Base-by-base conservation (phyloP, 2,329 filamentous ascomycete genomes). In the Colletotrichum nymphaeae region DNA sequence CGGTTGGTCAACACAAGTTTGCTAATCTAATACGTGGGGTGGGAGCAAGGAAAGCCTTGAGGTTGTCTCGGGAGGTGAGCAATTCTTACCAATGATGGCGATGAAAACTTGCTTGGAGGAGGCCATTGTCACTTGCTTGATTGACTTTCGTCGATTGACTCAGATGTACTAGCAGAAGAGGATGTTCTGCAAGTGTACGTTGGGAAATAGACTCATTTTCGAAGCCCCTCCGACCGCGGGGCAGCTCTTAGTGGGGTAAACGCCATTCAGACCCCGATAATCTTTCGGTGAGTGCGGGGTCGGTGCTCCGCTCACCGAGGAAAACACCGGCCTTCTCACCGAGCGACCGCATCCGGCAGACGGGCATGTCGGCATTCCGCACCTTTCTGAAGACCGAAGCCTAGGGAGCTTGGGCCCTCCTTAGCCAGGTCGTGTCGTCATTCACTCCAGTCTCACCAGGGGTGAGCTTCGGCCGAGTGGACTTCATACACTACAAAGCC, bases 41-140 rank as follows among this genome's bases (percentile, higher is more conserved):
- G 19, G 30, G 32, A 53, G 8, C 3, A 42, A 28, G 28, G 22
- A 4, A 19, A 57, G 63, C 32, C 32, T 6, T 4, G 12, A 11
- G 8, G 26, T 19, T 53, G 9, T 52, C 16, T 55, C 7, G 2
- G 49, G 42, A 32, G 46, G 30, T 65, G 75, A 37, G 32, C 11
- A 24, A 24, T 24, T 72, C 76, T 58, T 83, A 87, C 86, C 86
- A 75, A 89, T 88, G 46, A 90, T 83, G 78, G 88, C 88, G 80
- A 90, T 86, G 67, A 83, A 85, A 53, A 90, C 84, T 73, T 87
- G 86, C 74, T 86, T 87, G 12, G 83, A 78, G 30, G 83, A 77
- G 73, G 86, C 78, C 85, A 88, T 88, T 77, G 63, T 77, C 11
- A 19, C 24, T 53, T 58, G 11, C 28, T 53, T 37, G 19, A 16